phyloP scores from a whole-genome alignment of 495 filamentous ascomycete species.

The Astrothelium macrocarpum region DNA sequence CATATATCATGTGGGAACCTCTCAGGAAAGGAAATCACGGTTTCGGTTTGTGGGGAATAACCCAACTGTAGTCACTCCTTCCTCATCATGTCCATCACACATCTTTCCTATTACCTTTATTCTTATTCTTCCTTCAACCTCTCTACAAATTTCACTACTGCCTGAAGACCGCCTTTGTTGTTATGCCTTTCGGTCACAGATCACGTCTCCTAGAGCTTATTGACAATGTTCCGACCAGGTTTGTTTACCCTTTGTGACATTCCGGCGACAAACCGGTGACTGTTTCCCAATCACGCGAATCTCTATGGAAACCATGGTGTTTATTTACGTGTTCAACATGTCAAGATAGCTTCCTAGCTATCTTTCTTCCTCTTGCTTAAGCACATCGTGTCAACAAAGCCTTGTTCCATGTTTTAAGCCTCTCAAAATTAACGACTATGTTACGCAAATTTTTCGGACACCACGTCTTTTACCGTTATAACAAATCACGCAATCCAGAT shows the following conservation, averaged over 20 bases:
- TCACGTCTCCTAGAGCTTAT: background rate
- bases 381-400: too few relatives aligned
- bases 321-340: too few relatives aligned
- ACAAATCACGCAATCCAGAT: too few relatives aligned
- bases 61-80: background rate
- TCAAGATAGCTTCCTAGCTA: too few relatives aligned
- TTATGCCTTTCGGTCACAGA: background rate
- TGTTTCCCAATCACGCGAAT: conserved; percentile 11
- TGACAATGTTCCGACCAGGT: background rate
- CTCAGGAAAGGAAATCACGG: background rate
- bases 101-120: background rate
- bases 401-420: too few relatives aligned
- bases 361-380: too few relatives aligned
- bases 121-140: background rate
- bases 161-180: background rate
- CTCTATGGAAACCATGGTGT: conserved; percentile 18
- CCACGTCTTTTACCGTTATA: too few relatives aligned
- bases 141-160: background rate
- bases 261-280: background rate
- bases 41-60: background rate
- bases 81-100: too few relatives aligned
- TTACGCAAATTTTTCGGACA: too few relatives aligned
- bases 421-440: too few relatives aligned
- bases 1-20: background rate
- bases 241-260: background rate